These are phyloP conservation scores for Blastomyces gilchristii DNA, from an alignment of 2,329 filamentous ascomycete species.

Conservation along the genomic window DNA sequence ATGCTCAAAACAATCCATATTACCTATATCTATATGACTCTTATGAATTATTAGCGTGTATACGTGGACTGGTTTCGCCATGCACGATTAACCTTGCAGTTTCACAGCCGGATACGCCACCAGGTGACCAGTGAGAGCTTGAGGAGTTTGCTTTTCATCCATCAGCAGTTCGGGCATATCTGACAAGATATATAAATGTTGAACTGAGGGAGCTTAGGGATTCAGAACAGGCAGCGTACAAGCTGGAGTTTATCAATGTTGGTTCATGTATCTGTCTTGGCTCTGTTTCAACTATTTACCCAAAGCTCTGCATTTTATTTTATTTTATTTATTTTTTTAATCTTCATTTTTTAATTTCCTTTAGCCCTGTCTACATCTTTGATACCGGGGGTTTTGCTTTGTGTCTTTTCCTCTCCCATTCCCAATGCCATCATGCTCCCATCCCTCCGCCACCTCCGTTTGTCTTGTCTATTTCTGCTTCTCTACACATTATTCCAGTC, in stretches of 20 bases:
- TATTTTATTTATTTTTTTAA: too few species aligned
- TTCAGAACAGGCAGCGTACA: neutral
- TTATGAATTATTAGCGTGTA: neutral
- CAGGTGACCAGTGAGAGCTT: neutral
- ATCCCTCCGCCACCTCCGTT: neutral
- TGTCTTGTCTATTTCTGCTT: neutral
- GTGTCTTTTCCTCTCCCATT: neutral
- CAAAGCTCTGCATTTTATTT: too few species aligned
- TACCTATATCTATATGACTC: neutral
- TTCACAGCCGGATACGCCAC: neutral
- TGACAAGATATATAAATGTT: neutral
- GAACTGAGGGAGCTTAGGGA: neutral
- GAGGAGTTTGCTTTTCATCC: neutral
- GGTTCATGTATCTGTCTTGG: too few species aligned
- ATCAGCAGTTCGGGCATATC: neutral
- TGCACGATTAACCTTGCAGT: neutral
- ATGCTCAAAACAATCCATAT: slow-evolving; percentile 26
- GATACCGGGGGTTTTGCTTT: too few species aligned
- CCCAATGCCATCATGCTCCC: neutral
- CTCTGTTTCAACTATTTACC: too few species aligned
- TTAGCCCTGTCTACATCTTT: too few species aligned
- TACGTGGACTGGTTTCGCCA: neutral
- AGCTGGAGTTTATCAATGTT: neutral
- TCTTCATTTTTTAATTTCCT: too few species aligned
- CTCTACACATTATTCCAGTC: neutral